Conservation (phyloP, 208 protist species). For the Wallacemonas sp. region DNA sequence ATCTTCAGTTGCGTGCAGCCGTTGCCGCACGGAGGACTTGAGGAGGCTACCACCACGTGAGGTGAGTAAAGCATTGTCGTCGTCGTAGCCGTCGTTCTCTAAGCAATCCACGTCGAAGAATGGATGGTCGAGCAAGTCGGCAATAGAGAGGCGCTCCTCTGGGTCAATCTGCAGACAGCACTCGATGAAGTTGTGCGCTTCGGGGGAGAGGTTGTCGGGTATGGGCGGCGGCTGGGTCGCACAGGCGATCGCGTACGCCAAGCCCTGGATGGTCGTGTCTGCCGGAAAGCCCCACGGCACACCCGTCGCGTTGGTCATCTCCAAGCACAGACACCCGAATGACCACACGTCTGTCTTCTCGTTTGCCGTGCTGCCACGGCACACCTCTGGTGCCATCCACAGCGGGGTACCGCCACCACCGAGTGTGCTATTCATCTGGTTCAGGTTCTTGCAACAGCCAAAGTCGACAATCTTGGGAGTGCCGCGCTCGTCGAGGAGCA, state of each 20-base stretch:
- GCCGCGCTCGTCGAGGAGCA: conserved; percentile 83
- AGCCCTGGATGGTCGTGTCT: conserved; percentile 46
- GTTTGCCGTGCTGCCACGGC: conserved; percentile 54
- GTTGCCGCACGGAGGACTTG: conserved; percentile 22
- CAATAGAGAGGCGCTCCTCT: conserved; percentile 47
- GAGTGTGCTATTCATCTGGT: conserved; percentile 36
- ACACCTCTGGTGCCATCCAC: conserved; percentile 89
- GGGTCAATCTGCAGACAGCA: conserved; percentile 62
- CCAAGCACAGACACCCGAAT: conserved; percentile 77
- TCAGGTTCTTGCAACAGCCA: conserved; percentile 84
- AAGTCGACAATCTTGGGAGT: conserved; percentile 93
- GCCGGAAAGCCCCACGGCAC: conserved; percentile 65
- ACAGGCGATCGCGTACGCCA: conserved; percentile 62
- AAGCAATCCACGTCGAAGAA: conserved; percentile 63
- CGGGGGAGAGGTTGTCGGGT: conserved; percentile 42
- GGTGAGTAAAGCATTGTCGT: conserved; percentile 44
- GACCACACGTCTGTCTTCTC: conserved; percentile 82
- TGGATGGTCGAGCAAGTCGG: conserved; percentile 68
- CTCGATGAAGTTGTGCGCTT: conserved; percentile 67
- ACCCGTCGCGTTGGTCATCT: conserved; percentile 76
- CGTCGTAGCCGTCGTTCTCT: conserved; percentile 11
- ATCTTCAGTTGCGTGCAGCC: not conserved
- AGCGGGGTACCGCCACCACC: conserved; percentile 60
- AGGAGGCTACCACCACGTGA: conserved; percentile 33
- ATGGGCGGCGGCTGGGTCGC: conserved; percentile 59